Evolutionary conservation across 2,329 filamentous ascomycete species (phyloP), one percentile per base, ranked within the genome.

Genomic region (Nakataea oryzae): DNA sequence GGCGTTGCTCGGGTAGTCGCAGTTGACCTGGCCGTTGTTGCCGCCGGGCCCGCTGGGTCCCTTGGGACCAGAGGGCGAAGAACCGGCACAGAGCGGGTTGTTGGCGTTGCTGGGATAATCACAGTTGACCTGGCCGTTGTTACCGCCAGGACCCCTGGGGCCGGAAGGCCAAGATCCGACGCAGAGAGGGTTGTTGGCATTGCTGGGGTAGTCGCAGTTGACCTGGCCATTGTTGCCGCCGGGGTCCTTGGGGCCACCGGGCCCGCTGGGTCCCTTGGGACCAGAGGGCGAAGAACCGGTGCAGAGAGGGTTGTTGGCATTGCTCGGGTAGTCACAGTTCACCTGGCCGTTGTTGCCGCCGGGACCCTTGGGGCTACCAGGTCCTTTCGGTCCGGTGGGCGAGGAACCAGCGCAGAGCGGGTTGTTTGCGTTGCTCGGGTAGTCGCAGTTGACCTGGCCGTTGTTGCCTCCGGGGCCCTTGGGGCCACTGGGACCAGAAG

Each of bases 181-280:
- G 58, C 58, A 59, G 14, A 50, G n/a, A 8, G 24, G 29, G 58
- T 59, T 59, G 41, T n/a, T 50, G 41, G 30, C 32, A 26, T 59
- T 59, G 58, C 58, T 59, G 58, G 58, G 58, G 58, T 59, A 59
- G 41, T 59, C 58, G 30, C 58, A 59, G 58, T 27, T 58, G 57
- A 58, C 57, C 2, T 13, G 13, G 29, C 28, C 29, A 30, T 58
- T 17, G 14, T 26, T 17, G 30, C 58, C 58, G 21, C 32, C 34
- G 7, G 57, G 21, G n/a, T 29, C 30, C 6, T 17, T 26, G 21
- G 28, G 57, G 8, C 58, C 58, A 2, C 28, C 28, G 4, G 24
- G 1, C 3, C 34, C 58, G 17, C 56, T 28, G 14, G 34, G 34
- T 2, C 34, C 34, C 34, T n/a, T 47, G 3, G 57, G 57, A 13